Base-by-base conservation (phyloP, 306 rosid genomes). In the Acacia crassicarpa region DNA sequence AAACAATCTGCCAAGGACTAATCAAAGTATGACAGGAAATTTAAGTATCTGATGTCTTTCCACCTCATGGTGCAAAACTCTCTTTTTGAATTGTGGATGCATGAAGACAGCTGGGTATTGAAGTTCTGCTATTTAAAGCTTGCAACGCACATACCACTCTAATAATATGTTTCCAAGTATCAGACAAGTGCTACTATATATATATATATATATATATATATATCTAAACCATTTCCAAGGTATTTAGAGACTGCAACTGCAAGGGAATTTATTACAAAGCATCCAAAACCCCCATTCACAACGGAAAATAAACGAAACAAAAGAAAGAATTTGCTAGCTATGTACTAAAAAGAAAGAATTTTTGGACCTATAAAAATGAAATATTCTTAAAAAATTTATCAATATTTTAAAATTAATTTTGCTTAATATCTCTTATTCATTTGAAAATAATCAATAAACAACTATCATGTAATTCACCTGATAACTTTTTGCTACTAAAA, bases 181-280 rank as follows among this genome's bases (percentile, higher is more conserved):
- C 67, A 48, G 6, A 67, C 49, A 32, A 14, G 33, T 48, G 76
- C 35, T 69, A 70, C 40, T 30, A 35, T 27, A n/a, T n/a, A n/a
- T n/a, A n/a, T n/a, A n/a, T n/a, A n/a, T n/a, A n/a, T n/a, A n/a
- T n/a, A n/a, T n/a, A n/a, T n/a, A n/a, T n/a, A n/a, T n/a, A n/a
- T n/a, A n/a, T 40, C 75, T 63, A 40, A 71, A 46, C 61, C 67
- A 44, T 58, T 72, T 17, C 25, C 61, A 25, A 9, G 22, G 61
- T 54, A 6, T 20, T 19, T 17, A 54, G 20, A 54, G 20, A 54
- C 61, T 54, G 61, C 25, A 54, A 54, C 61, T 53, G 61, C 25
- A 81, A 51, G 56, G 72, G 25, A 32, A 30, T 75, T 38, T 61
- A 59, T 7, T 73, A 63, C 74, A 75, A 76, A 69, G 61, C 79